A percentile compares a stretch with the other conserved stretches of the same genome.
Conservation (phyloP, 768 basidiomycete species). For the Lentinula edodes region DNA sequence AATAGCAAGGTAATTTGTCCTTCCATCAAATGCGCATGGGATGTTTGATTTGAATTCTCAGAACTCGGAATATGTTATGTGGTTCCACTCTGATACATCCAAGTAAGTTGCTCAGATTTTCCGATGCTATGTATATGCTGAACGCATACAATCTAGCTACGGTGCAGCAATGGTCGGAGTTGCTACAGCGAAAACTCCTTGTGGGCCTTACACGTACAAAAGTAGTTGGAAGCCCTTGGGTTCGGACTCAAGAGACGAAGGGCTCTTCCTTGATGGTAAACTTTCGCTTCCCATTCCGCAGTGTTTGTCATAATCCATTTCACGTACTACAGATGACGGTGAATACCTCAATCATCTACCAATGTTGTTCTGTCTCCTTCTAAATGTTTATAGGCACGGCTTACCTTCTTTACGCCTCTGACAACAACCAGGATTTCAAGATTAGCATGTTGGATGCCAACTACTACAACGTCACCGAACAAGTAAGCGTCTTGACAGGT, state of each 20-base stretch:
- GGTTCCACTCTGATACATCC: constrained; percentile 63
- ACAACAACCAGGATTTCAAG: constrained; percentile 69
- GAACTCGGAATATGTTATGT: constrained; percentile 64
- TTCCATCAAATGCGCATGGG: neutral
- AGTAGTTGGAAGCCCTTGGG: constrained; percentile 52
- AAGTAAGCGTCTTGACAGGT: constrained; percentile 42
- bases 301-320: neutral
- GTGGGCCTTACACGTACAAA: constrained; percentile 55
- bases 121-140: neutral
- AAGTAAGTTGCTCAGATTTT: constrained; percentile 31
- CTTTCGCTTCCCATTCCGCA: neutral
- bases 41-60: constrained; percentile 14
- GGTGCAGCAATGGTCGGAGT: constrained; percentile 61
- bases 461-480: constrained; percentile 50
- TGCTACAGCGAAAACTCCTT: constrained; percentile 51
- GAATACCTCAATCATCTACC: neutral
- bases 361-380: neutral
- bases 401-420: constrained; percentile 60
- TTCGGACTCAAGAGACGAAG: constrained; percentile 55
- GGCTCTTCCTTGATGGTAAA: constrained; percentile 51
- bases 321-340: constrained; percentile 32
- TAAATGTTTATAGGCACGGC: constrained; percentile 18
- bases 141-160: constrained; percentile 35
- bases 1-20: constrained; percentile 37
- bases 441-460: constrained; percentile 51